Conservation (phyloP, 768 basidiomycete genomes). For the Lentinula guzmanii region DNA sequence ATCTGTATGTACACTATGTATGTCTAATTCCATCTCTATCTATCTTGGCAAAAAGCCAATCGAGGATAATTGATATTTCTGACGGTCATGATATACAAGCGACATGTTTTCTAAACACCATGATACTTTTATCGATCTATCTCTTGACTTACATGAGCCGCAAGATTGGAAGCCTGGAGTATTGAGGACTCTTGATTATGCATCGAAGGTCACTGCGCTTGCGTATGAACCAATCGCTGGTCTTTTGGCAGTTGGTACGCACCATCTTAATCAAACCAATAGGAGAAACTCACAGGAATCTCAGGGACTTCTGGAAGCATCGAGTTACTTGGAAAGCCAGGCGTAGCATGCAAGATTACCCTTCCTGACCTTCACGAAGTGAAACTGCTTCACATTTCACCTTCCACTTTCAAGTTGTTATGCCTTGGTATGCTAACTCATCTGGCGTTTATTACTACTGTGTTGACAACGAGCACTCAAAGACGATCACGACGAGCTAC, state of each 20-base stretch:
- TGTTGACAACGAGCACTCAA: neutral
- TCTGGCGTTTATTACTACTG: neutral
- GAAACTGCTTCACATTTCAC: conserved; percentile 60
- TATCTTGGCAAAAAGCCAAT: neutral
- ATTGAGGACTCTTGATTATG: conserved; percentile 44
- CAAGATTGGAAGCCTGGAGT: conserved; percentile 51
- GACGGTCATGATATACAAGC: neutral
- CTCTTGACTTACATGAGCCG: conserved; percentile 47
- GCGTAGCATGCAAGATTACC: conserved; percentile 47
- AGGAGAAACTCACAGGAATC: neutral
- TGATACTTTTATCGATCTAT: conserved; percentile 41
- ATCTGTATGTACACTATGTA: neutral
- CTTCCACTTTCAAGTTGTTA: conserved; percentile 45
- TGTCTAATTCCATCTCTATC: neutral
- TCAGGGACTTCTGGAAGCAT: conserved; percentile 62
- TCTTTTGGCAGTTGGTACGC: conserved; percentile 53
- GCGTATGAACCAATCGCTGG: conserved; percentile 57
- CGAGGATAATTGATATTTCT: neutral
- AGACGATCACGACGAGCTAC: conserved; percentile 52
- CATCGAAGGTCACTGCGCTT: conserved; percentile 43
- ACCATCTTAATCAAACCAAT: conserved; percentile 2
- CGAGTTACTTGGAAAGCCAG: conserved; percentile 61
- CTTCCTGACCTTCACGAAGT: conserved; percentile 39
- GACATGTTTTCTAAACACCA: conserved; percentile 38
- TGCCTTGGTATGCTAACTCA: conserved; percentile 47